Conservation (phyloP, 2,329 filamentous ascomycete genomes). For the Verticillium nubilum region DNA sequence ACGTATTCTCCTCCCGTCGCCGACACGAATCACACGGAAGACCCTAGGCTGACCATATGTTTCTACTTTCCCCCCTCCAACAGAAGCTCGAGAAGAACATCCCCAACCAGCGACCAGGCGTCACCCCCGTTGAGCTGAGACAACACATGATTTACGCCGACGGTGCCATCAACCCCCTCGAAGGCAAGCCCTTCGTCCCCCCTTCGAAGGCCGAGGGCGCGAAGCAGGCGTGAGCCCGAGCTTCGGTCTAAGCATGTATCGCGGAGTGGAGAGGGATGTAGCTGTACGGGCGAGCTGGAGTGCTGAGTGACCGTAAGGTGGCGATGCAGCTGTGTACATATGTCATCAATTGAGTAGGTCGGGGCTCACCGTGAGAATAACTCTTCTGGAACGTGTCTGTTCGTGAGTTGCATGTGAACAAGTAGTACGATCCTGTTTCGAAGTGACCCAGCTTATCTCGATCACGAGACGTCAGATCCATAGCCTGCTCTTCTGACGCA, state of each 20-base stretch:
- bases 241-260: not conserved
- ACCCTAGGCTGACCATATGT: not conserved
- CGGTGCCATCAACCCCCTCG: slow-evolving; percentile 35
- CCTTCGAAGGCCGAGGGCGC: slow-evolving; percentile 11
- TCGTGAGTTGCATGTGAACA: not conserved
- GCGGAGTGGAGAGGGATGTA: slow-evolving; percentile 4
- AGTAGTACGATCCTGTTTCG: not conserved
- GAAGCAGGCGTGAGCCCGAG: slow-evolving; percentile 8
- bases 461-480: not conserved
- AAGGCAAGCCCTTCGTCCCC: slow-evolving; percentile 36
- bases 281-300: slow-evolving; percentile 1
- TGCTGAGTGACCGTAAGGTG: not conserved
- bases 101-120: slow-evolving; percentile 64
- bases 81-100: slow-evolving; percentile 79
- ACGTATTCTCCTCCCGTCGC: slow-evolving; percentile 30
- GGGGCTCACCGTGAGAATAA: not conserved
- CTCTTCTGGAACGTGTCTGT: not conserved
- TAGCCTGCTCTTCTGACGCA: not conserved
- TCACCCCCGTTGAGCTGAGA: slow-evolving; percentile 69
- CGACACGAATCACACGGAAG: not conserved
- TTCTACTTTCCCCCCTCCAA: slow-evolving; percentile 9
- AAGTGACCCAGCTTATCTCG: not conserved
- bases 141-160: slow-evolving; percentile 58
- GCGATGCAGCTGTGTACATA: slow-evolving; percentile 15
- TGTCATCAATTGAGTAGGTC: slow-evolving; percentile 10